A percentile compares a stretch with the other conserved stretches of the same genome.
Evolutionary conservation across 345 rosid species (phyloP).

Genomic region (Kernera saxatilis): DNA sequence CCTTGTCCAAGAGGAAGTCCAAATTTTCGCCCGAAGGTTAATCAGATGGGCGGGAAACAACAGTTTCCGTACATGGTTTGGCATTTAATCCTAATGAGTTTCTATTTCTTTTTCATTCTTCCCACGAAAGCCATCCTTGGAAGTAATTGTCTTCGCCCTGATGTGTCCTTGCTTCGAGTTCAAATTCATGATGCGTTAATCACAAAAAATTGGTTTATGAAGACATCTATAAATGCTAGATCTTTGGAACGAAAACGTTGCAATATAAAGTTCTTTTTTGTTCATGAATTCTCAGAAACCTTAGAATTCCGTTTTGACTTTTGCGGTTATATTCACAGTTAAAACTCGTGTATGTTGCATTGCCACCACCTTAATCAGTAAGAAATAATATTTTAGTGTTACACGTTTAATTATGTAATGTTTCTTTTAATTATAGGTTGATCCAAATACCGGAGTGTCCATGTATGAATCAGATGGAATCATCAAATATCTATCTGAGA

Average conservation of each 20-base stretch:
- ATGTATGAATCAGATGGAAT: constrained; percentile 95
- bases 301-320: background rate
- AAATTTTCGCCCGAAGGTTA: constrained; percentile 75
- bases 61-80: constrained; percentile 96
- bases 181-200: background rate
- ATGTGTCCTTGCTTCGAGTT: background rate
- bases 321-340: background rate
- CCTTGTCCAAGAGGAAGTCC: constrained; percentile 94
- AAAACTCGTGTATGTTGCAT: background rate
- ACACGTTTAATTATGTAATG: background rate
- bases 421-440: constrained; percentile 49
- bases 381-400: background rate
- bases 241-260: background rate
- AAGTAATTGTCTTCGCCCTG: background rate
- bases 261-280: background rate
- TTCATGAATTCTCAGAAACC: background rate
- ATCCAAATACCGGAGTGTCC: constrained; percentile 84
- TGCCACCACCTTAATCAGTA: background rate
- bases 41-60: constrained; percentile 80
- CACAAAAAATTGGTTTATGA: background rate
- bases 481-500: constrained; percentile 69
- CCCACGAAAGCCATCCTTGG: background rate
- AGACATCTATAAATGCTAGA: background rate
- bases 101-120: background rate
- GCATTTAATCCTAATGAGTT: constrained; percentile 1